Base-by-base conservation (phyloP, 148 eudicot species). In the Amaranthus cruentus region DNA sequence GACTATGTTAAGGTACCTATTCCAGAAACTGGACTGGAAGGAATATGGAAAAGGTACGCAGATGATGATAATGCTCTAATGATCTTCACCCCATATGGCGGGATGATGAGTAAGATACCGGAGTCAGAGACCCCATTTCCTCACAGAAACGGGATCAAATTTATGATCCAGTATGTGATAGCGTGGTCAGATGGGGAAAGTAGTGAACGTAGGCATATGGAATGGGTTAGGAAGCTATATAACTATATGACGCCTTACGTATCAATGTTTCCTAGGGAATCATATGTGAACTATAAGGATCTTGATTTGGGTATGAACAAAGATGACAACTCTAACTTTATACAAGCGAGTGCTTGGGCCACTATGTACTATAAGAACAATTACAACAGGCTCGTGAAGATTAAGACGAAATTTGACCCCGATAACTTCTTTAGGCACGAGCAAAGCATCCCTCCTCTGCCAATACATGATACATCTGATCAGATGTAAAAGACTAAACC, bases 401-500 rank as follows among this genome's bases (percentile, higher is more conserved):
- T 80, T 47, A 80, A 80, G 76, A 80, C 83, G 2, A 76, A 76
- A 59, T 44, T 60, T 61, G 83, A 80, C 72, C 76, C 83, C 0
- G 52, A 67, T 0, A 80, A 80, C 67, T 80, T 80, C 68, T 80
- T 80, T 53, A 80, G 43, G 73, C 76, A 76, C 66, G 83, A 80
- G 10, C 83, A 80, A 70, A 80, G 83, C 73, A 80, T 80, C 64
- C 83, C 83, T 9, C 79, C 83, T 67, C 79, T 80, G 70, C 83
- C 83, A 7, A 60, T 18, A 43, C 73, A 68, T 9, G 78, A 70
- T 71, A 38, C 9, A 46, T 7, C 47, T 44, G 68, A 49, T 6
- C 49, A 66, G 58, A 56, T 66, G 53, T 70, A 51, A 67, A 28
- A 46, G 67, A 72, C 18, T 21, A 43, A 73, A 55, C 43, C 28